Evolutionary conservation across 441 rosid genomes (phyloP).

Genomic region (Iberis amara): DNA sequence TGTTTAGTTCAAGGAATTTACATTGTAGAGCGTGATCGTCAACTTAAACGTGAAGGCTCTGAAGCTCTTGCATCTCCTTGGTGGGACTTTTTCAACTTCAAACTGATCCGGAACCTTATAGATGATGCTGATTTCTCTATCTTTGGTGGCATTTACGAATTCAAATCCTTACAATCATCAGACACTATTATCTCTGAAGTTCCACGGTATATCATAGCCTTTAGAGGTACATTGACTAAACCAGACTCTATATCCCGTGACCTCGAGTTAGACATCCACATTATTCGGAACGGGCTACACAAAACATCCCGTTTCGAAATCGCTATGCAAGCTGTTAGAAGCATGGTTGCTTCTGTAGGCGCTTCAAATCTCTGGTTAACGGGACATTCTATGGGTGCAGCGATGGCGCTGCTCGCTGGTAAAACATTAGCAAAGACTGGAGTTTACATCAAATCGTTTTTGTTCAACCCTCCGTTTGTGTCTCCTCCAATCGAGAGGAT

Average conservation of each 20-base stretch:
- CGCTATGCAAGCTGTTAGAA: constrained; percentile 64
- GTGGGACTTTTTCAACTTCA: constrained; percentile 77
- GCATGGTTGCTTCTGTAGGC: constrained; percentile 56
- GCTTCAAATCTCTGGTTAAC: constrained; percentile 73
- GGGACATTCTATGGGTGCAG: constrained; percentile 92
- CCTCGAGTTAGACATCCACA: constrained; percentile 53
- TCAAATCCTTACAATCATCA: constrained; percentile 37
- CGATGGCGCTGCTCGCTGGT: constrained; percentile 75
- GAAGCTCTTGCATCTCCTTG: constrained; percentile 77
- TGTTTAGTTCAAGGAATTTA: constrained; percentile 78
- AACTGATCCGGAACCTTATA: constrained; percentile 50
- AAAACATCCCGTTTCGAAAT: constrained; percentile 65
- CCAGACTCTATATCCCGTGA: constrained; percentile 64
- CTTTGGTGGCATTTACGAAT: constrained; percentile 75
- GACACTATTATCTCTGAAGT: constrained; percentile 13
- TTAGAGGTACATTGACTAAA: constrained; percentile 85
- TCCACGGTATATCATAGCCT: constrained; percentile 63
- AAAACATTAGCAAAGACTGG: constrained; percentile 72
- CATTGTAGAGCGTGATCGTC: constrained; percentile 81
- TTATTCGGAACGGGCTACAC: constrained; percentile 66
- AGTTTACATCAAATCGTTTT: constrained; percentile 45
- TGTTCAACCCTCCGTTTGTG: constrained; percentile 79
- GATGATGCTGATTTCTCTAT: constrained; percentile 75
- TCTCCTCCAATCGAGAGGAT: constrained; percentile 81
- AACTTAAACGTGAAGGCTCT: constrained; percentile 56